Evolutionary conservation across 495 filamentous ascomycete species (phyloP).

Genomic region (Penicillium turbatum): DNA sequence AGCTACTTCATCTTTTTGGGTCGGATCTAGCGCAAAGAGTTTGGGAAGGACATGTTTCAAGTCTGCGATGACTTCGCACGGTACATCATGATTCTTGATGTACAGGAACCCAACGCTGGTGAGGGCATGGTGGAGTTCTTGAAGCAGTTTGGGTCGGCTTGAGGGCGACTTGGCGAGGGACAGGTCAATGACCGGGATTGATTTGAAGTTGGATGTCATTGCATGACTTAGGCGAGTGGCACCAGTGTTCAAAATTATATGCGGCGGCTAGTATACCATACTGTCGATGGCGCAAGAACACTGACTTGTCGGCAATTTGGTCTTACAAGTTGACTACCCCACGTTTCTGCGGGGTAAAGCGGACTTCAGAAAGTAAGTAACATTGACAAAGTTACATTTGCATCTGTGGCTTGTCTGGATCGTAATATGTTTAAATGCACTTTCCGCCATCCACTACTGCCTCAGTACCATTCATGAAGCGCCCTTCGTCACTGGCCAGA

Average conservation of each 20-base stretch:
- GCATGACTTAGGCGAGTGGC: too few species aligned
- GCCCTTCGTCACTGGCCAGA: conserved; percentile 61
- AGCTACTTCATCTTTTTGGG: conserved; percentile 37
- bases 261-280: neutral
- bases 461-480: conserved; percentile 63
- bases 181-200: conserved; percentile 47
- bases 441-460: conserved; percentile 41
- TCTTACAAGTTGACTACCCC: neutral
- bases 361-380: conserved; percentile 9
- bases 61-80: conserved; percentile 27
- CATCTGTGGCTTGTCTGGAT: neutral
- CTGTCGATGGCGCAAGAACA: neutral
- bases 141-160: conserved; percentile 26
- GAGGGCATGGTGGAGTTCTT: conserved; percentile 42
- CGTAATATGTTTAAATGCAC: conserved; percentile 23
- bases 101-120: conserved; percentile 51
- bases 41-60: conserved; percentile 38
- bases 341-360: neutral
- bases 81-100: conserved; percentile 46
- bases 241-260: too few species aligned
- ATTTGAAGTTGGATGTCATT: conserved; percentile 46
- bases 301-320: neutral
- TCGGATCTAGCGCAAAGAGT: conserved; percentile 39
- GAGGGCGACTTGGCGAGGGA: conserved; percentile 28
- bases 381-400: neutral